These are phyloP conservation scores for Schizothecium vesticola DNA, from an alignment of 495 filamentous ascomycete species.

Conservation along the genomic window DNA sequence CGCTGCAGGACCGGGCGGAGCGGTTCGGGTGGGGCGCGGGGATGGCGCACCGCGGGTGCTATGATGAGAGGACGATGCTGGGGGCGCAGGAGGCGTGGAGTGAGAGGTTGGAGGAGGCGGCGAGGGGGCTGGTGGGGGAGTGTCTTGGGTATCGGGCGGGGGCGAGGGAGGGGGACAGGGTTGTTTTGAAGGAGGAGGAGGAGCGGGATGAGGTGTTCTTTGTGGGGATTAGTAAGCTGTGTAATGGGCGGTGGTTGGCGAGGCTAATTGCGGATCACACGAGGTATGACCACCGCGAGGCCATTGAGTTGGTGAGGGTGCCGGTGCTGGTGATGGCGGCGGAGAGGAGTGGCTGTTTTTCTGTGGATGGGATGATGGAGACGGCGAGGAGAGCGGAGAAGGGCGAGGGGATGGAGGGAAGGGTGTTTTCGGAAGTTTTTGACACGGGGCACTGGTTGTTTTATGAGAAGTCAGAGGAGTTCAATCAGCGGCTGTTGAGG, in stretches of 20 bases:
- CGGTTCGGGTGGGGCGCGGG: constrained; percentile 27
- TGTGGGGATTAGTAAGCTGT: constrained; percentile 26
- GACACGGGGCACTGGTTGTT: constrained; percentile 45
- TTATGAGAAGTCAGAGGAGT: constrained; percentile 40
- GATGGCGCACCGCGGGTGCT: constrained; percentile 33
- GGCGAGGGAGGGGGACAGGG: constrained; percentile 12
- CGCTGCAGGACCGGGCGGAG: constrained; percentile 36
- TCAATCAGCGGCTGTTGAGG: constrained; percentile 33
- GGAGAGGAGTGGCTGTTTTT: constrained; percentile 39
- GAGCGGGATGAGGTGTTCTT: constrained; percentile 38
- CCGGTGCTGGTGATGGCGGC: constrained; percentile 38
- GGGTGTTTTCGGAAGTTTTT: constrained; percentile 29
- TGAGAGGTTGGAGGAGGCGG: constrained; percentile 18
- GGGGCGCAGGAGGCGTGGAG: constrained; percentile 34
- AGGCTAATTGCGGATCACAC: constrained; percentile 44
- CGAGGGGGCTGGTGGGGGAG: constrained; percentile 29
- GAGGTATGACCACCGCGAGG: constrained; percentile 41
- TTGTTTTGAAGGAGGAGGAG: constrained; percentile 14
- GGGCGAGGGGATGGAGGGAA: constrained; percentile 8
- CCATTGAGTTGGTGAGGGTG: constrained; percentile 28
- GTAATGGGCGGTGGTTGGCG: constrained; percentile 39
- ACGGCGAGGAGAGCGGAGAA: constrained; percentile 29
- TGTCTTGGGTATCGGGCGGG: constrained; percentile 38
- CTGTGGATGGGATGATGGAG: constrained; percentile 36
- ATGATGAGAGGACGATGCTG: constrained; percentile 31